A percentile compares a stretch with the other conserved stretches of the same genome.
Conservation (phyloP, 805 yeast genomes). For the Saccharomycopsis sp. region DNA sequence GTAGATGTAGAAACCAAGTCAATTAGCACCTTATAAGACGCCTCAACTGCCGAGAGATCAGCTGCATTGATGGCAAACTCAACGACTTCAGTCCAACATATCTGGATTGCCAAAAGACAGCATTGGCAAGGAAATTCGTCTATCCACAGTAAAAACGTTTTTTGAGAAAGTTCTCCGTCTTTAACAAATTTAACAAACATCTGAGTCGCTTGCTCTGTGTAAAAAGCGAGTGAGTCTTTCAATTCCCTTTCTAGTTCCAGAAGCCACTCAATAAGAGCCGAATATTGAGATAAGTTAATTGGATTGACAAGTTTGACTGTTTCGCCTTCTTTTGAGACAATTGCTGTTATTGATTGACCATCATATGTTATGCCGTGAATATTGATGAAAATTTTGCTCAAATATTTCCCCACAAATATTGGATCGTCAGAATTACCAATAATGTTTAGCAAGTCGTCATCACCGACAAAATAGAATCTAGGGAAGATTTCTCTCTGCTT, state of each 20-base stretch:
- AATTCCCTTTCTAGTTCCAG: slow-evolving; percentile 47
- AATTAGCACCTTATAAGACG: slow-evolving; percentile 20
- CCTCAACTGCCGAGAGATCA: neutral
- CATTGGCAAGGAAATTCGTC: slow-evolving; percentile 49
- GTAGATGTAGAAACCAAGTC: slow-evolving; percentile 30
- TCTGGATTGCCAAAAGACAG: slow-evolving; percentile 45
- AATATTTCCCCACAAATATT: slow-evolving; percentile 44
- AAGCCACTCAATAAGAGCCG: slow-evolving; percentile 57
- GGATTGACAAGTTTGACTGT: slow-evolving; percentile 35
- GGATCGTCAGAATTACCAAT: slow-evolving; percentile 58
- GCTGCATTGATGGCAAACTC: slow-evolving; percentile 26
- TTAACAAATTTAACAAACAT: slow-evolving; percentile 22
- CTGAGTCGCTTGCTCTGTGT: slow-evolving; percentile 29
- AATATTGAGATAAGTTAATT: slow-evolving; percentile 36
- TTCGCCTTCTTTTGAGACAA: slow-evolving; percentile 67
- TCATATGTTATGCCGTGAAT: slow-evolving; percentile 38
- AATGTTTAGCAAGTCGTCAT: slow-evolving; percentile 80
- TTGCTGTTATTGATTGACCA: slow-evolving; percentile 34
- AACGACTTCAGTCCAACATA: slow-evolving; percentile 44
- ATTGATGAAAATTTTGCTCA: slow-evolving; percentile 69
- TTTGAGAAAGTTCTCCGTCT: slow-evolving; percentile 7
- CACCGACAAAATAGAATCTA: slow-evolving; percentile 81
- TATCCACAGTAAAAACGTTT: slow-evolving; percentile 31
- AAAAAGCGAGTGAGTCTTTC: slow-evolving; percentile 39
- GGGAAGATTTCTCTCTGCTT: slow-evolving; percentile 72